These are phyloP conservation scores for Musa troglodytarum DNA, from an alignment of 176 grass and related monocot species.

Conservation along the genomic window DNA sequence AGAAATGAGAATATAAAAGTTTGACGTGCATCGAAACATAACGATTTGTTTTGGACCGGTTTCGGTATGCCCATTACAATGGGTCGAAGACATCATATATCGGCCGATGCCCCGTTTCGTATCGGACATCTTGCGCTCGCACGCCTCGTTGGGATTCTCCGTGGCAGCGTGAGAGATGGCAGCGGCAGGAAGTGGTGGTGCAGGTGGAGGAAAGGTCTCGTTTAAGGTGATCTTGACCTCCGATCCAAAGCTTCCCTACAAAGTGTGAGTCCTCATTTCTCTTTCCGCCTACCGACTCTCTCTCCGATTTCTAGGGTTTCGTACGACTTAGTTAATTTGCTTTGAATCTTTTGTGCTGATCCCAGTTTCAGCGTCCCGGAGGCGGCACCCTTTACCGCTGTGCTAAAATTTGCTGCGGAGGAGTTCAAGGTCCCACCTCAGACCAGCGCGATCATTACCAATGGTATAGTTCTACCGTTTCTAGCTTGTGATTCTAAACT, in stretches of 20 bases:
- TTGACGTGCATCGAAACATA: too few species aligned
- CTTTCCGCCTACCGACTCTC: not conserved
- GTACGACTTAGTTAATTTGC: not conserved
- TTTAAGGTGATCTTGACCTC: slow-evolving; percentile 94
- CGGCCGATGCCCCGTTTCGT: too few species aligned
- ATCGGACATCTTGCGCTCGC: not conserved
- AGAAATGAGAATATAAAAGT: too few species aligned
- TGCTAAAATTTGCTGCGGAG: slow-evolving; percentile 93
- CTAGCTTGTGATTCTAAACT: not conserved
- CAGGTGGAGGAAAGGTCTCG: slow-evolving; percentile 73
- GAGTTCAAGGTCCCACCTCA: slow-evolving; percentile 98
- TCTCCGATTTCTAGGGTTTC: slow-evolving; percentile 8
- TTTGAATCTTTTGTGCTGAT: not conserved
- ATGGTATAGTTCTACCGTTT: slow-evolving; percentile 28
- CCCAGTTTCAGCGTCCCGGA: slow-evolving; percentile 94
- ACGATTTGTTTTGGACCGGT: too few species aligned
- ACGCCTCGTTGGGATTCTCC: not conserved
- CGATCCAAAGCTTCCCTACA: slow-evolving; percentile 97
- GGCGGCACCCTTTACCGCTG: slow-evolving; percentile 89
- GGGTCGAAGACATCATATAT: too few species aligned
- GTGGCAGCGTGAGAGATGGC: slow-evolving; percentile 6
- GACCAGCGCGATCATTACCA: slow-evolving; percentile 98
- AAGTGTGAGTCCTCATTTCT: slow-evolving; percentile 47
- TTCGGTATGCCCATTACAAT: too few species aligned
- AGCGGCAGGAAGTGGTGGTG: slow-evolving; percentile 16